Evolutionary conservation across 2,329 filamentous ascomycete species (phyloP).

Genomic region (Coccinonectria pachysandricola): DNA sequence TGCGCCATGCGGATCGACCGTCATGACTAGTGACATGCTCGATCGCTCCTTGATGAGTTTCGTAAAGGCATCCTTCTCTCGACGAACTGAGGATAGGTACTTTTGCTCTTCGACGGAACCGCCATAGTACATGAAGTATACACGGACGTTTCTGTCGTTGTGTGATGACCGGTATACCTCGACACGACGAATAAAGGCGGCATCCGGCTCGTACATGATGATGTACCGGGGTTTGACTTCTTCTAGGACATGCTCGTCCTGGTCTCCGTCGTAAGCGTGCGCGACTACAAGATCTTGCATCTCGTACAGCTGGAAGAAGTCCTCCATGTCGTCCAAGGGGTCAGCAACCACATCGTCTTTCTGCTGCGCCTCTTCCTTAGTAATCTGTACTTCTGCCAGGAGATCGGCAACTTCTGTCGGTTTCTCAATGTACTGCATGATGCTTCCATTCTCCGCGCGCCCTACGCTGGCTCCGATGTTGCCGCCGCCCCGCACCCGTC

Average conservation of each 20-base stretch:
- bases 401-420: constrained; percentile 72
- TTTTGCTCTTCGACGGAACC: constrained; percentile 92
- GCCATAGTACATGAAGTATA: constrained; percentile 96
- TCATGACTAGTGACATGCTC: constrained; percentile 83
- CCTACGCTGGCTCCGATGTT: constrained; percentile 44
- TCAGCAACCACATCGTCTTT: constrained; percentile 68
- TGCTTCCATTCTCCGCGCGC: constrained; percentile 61
- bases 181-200: constrained; percentile 85
- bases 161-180: constrained; percentile 96
- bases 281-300: constrained; percentile 82
- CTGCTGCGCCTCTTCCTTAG: constrained; percentile 62
- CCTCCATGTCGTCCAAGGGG: constrained; percentile 81
- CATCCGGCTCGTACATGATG: constrained; percentile 96
- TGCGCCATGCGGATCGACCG: constrained; percentile 54
- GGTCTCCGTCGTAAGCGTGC: constrained; percentile 89
- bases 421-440: constrained; percentile 71
- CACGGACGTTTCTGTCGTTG: constrained; percentile 74
- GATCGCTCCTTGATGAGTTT: constrained; percentile 90
- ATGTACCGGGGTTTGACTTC: constrained; percentile 90
- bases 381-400: constrained; percentile 74
- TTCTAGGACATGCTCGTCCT: constrained; percentile 93
- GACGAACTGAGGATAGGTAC: constrained; percentile 79
- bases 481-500: constrained; percentile 73
- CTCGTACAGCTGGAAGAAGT: constrained; percentile 83
- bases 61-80: constrained; percentile 94